Evolutionary conservation across 2,329 filamentous ascomycete genomes (phyloP), one percentile per base, ranked within the genome.

Genomic region (Arthroderma sp.): DNA sequence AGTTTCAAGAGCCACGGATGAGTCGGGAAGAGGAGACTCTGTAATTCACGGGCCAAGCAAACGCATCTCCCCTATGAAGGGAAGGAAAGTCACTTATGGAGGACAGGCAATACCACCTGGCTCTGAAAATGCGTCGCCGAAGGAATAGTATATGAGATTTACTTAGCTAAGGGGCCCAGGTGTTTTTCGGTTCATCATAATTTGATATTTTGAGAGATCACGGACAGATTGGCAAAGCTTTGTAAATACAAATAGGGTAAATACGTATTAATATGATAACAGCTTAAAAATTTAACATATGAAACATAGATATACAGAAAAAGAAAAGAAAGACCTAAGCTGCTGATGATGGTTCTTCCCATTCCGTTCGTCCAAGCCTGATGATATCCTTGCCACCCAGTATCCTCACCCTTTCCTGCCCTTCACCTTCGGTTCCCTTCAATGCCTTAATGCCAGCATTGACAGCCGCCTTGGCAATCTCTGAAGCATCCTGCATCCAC

Each of bases 401-500:
- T 40, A 58, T 46, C 59, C 63, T 65, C 27, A 68, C 62, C 51
- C 66, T 68, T 44, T 66, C 59, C 53, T 55, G 57, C 2, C 60
- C 63, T 34, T 50, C 54, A 32, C 61, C 62, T 33, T 62, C 57
- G 48, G 68, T 58, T 1, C 64, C 66, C 11, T 63, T 57, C 29
- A 68, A 50, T 4, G 62, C 64, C 52, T 62, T 66, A 11, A 68
- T 46, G 0, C 64, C 59, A 15, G 61, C 58, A 44, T 55, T 62
- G 5, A 65, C 58, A 8, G 58, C 58, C 6, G 61, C 58, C 38
- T 69, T 68, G 63, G 60, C 70, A 44, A 68, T 44, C 27, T 46
- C 49, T 15, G 37, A 29, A 10, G 47, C 45, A 49, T 91, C 84
- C 66, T 91, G 83, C 1, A 78, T 83, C 62, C 84, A 72, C 5